Evolutionary conservation across 305 asterid genomes (phyloP).

Genomic region (Euphrasia arctica): DNA sequence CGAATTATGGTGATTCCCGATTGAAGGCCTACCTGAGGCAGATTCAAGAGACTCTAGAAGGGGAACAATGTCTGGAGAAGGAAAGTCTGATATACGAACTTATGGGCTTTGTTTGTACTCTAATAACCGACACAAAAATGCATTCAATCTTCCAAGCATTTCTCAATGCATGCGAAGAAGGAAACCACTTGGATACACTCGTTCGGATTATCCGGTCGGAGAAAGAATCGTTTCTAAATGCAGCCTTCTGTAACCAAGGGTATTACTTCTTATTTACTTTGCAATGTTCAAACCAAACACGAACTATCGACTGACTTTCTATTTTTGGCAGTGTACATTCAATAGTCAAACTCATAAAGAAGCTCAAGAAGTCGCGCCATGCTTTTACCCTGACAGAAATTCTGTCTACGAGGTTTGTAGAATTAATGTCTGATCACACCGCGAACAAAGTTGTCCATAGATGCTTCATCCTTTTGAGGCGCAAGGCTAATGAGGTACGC

Average conservation of each 20-base stretch:
- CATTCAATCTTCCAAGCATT: neutral
- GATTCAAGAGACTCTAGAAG: neutral
- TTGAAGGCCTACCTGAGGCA: neutral
- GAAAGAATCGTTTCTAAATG: neutral
- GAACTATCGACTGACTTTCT: neutral
- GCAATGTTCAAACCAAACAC: no score
- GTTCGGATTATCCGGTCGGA: neutral
- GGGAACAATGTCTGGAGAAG: neutral
- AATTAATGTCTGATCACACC: slow-evolving; percentile 26
- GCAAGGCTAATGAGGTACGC: slow-evolving; percentile 34
- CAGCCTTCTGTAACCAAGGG: slow-evolving; percentile 3
- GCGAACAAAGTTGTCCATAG: slow-evolving; percentile 34
- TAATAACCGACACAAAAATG: neutral
- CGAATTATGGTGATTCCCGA: no score
- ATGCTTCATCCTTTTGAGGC: slow-evolving; percentile 33
- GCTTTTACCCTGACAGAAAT: slow-evolving; percentile 26
- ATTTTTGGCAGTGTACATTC: neutral
- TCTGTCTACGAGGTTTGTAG: slow-evolving; percentile 28
- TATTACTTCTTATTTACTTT: neutral
- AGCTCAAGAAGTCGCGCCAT: slow-evolving; percentile 29
- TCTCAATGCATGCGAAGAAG: neutral
- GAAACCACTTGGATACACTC: neutral
- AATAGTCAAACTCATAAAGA: slow-evolving; percentile 10
- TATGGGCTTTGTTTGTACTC: neutral
- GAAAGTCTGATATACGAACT: neutral